Evolutionary conservation across 768 basidiomycete species (phyloP), one percentile per base, ranked within the genome.

Genomic region (Boletus tomentosulus): DNA sequence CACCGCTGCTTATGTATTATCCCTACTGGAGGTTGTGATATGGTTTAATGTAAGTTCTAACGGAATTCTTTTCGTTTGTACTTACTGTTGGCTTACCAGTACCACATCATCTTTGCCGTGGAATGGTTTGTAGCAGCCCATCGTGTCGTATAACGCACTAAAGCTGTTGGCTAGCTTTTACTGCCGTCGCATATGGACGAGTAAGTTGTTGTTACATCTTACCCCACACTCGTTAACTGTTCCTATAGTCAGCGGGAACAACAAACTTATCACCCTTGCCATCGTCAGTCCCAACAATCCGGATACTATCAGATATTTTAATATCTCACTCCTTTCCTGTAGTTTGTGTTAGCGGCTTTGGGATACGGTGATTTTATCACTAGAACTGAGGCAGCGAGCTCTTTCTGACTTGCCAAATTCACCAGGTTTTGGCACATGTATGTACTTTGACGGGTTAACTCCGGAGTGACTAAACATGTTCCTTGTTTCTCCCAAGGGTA

Each of bases 241-340:
- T 22, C 41, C 15, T 15, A n/a, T 19, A 62, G 61, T 62, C 15
- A 62, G 60, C 13, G 57, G 50, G 28, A 58, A 53, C 9, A 62
- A 62, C 15, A 62, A 55, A 24, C 11, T 1, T 16, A 3, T 62
- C 4, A 62, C 60, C 8, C 11, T 53, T 10, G 8, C 7, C 4
- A 30, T 62, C 4, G 60, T 62, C 31, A 49, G 61, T 59, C 12
- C 33, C 7, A 4, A 38, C 24, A 25, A 16, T 39, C 10, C 2
- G 13, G 19, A 22, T 22, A 2, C 15, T 27, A 27, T 10, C 30
- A 30, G 8, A 15, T 16, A 4, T 30, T 41, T 43, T 35, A 19
- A 8, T 28, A 15, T 25, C 25, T 60, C n/a, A 56, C 19, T 41
- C 16, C 15, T 42, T 41, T 35, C 16, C 4, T 39, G 34, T 13